phyloP scores from a whole-genome alignment of 192 early-diverging fungal genomes.

The Cladochytrium replicatum region DNA sequence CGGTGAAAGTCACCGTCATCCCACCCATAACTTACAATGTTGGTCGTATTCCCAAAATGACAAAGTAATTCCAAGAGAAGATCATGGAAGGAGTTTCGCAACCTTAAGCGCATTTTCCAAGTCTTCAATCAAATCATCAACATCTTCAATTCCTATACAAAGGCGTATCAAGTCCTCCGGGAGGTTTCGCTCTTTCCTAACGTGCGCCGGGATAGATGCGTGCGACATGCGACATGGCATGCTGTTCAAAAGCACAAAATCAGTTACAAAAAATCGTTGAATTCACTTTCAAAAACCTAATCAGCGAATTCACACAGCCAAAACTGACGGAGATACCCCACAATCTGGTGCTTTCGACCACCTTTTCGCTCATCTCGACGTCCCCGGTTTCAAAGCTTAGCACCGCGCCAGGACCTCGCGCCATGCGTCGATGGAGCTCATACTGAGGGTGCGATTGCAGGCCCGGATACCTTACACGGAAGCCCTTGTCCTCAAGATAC shows the following conservation, averaged over 20 bases:
- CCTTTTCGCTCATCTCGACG: slow-evolving; percentile 59
- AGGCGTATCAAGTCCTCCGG: slow-evolving; percentile 96
- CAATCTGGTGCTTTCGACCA: slow-evolving; percentile 73
- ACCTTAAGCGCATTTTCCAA: slow-evolving; percentile 60
- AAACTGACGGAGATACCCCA: slow-evolving; percentile 95
- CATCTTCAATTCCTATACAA: slow-evolving; percentile 94
- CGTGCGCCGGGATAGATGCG: slow-evolving; percentile 84
- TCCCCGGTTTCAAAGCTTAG: slow-evolving; percentile 91
- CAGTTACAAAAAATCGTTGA: neutral
- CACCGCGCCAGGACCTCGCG: slow-evolving; percentile 84
- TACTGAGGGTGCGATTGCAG: slow-evolving; percentile 72
- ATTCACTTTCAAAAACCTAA: slow-evolving; percentile 43
- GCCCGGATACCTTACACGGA: slow-evolving; percentile 86
- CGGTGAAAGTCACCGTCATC: no score
- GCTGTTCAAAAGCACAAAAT: slow-evolving; percentile 25
- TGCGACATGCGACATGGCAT: slow-evolving; percentile 99
- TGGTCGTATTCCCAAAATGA: no score
- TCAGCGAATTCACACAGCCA: slow-evolving; percentile 96
- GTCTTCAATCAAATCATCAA: slow-evolving; percentile 82
- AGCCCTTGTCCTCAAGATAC: slow-evolving; percentile 61
- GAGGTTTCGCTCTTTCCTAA: slow-evolving; percentile 74
- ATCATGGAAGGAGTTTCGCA: slow-evolving; percentile 23
- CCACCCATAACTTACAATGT: no score
- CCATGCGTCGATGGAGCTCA: slow-evolving; percentile 65
- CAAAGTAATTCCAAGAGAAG: no score